Conservation (phyloP, 306 rosid genomes). For the Gastrolobium bilobum region DNA sequence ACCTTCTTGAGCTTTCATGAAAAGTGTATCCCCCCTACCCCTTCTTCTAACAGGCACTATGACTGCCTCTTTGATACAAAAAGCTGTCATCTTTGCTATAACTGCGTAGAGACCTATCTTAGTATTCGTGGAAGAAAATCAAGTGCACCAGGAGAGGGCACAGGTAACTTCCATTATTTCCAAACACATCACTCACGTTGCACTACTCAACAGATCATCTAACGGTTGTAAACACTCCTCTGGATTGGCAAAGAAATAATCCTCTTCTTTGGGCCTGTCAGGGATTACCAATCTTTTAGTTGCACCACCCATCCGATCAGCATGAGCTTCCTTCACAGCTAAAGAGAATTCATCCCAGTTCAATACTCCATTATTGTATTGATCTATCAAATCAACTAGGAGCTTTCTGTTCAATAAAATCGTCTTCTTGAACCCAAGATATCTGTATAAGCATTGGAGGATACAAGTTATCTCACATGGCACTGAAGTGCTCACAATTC, state of each 20-base stretch:
- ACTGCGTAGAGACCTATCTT: slow-evolving; percentile 54
- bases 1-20: slow-evolving; percentile 54
- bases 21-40: slow-evolving; percentile 41
- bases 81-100: slow-evolving; percentile 50
- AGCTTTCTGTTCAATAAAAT: slow-evolving; percentile 83
- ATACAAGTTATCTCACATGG: slow-evolving; percentile 33
- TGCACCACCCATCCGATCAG: slow-evolving; percentile 85
- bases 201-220: slow-evolving; percentile 66
- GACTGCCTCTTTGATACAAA: slow-evolving; percentile 55
- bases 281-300: slow-evolving; percentile 78
- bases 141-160: slow-evolving; percentile 58
- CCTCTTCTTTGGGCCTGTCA: slow-evolving; percentile 94
- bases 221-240: slow-evolving; percentile 77
- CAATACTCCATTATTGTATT: slow-evolving; percentile 59
- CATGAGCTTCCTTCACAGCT: slow-evolving; percentile 83
- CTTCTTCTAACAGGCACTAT: slow-evolving; percentile 48
- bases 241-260: slow-evolving; percentile 87
- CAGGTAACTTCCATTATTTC: slow-evolving; percentile 48
- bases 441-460: slow-evolving; percentile 61
- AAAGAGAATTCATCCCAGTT: slow-evolving; percentile 83
- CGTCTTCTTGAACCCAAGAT: slow-evolving; percentile 86
- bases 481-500: not conserved
- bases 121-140: slow-evolving; percentile 52
- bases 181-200: slow-evolving; percentile 57
- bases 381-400: slow-evolving; percentile 88